Evolutionary conservation across 108 stramenopile genomes (phyloP).

Genomic region (Cyclotella kingstonii): DNA sequence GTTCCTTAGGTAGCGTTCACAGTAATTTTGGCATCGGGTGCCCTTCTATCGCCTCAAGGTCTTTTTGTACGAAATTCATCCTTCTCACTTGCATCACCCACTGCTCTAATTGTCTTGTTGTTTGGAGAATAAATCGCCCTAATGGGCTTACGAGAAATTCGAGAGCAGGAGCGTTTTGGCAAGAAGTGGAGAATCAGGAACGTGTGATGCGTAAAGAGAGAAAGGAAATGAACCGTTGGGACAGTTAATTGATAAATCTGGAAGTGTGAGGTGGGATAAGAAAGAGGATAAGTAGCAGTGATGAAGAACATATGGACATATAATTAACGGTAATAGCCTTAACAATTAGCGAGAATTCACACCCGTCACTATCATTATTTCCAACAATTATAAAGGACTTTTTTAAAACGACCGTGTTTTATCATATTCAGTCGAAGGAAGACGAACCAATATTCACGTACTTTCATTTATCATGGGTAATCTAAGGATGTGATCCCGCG

Average conservation of each 20-base stretch:
- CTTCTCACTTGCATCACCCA: conserved; percentile 3
- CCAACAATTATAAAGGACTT: too few species aligned
- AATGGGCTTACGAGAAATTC: neutral
- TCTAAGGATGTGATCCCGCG: too few species aligned
- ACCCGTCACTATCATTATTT: too few species aligned
- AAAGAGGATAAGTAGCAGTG: neutral
- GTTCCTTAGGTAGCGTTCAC: conserved; percentile 11
- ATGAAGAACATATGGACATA: neutral
- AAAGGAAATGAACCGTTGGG: conserved; percentile 9
- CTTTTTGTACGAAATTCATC: conserved; percentile 1
- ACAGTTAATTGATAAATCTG: conserved; percentile 2
- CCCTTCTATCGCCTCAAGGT: conserved; percentile 16
- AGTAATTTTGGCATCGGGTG: conserved; percentile 12
- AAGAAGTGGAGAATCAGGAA: conserved; percentile 5
- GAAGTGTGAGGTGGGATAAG: neutral
- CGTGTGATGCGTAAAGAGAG: neutral
- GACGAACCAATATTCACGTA: too few species aligned
- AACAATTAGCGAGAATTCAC: too few species aligned
- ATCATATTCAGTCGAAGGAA: too few species aligned
- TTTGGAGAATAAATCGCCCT: conserved; percentile 1
- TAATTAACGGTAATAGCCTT: too few species aligned
- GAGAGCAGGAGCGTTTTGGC: neutral
- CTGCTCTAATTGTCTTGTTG: neutral
- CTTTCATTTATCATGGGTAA: too few species aligned
- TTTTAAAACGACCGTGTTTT: too few species aligned